Evolutionary conservation across 2,329 filamentous ascomycete genomes (phyloP).

Genomic region (Ophiostoma perfectum): DNA sequence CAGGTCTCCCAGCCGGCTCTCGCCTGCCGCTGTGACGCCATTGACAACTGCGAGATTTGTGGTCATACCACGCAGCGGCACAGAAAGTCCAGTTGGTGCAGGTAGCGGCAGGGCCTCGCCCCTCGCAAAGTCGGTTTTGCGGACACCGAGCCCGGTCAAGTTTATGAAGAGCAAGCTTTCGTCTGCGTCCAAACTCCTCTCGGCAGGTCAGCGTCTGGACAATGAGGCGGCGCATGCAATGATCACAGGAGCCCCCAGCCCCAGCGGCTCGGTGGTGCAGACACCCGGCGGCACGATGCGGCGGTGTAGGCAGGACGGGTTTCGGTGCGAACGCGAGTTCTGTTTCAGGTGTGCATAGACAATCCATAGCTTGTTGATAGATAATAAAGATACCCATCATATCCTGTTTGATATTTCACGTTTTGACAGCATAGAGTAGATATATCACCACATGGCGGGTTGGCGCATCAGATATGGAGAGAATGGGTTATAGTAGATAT

Average conservation of each 20-base stretch:
- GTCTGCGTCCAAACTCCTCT: not conserved
- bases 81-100: not conserved
- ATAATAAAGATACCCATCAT: too few relatives aligned
- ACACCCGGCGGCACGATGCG: conserved; percentile 48
- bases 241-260: conserved; percentile 22
- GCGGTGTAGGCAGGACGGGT: conserved; percentile 52
- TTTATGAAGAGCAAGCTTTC: not conserved
- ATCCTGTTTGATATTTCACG: too few relatives aligned
- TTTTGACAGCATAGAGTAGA: too few relatives aligned
- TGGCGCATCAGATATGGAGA: not conserved
- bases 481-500: not conserved
- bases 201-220: not conserved
- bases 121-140: conserved; percentile 8
- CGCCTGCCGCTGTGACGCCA: not conserved
- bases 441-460: not conserved
- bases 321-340: conserved; percentile 52
- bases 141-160: conserved; percentile 33
- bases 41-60: not conserved
- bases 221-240: too few relatives aligned
- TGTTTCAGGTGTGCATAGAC: conserved; percentile 48
- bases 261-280: conserved; percentile 32
- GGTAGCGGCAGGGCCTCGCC: conserved; percentile 10
- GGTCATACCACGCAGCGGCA: not conserved
- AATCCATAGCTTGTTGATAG: too few relatives aligned
- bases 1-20: not conserved